These are phyloP conservation scores for Pascua guehoae DNA, from an alignment of 1,284 basidiomycete species.

Conservation along the genomic window DNA sequence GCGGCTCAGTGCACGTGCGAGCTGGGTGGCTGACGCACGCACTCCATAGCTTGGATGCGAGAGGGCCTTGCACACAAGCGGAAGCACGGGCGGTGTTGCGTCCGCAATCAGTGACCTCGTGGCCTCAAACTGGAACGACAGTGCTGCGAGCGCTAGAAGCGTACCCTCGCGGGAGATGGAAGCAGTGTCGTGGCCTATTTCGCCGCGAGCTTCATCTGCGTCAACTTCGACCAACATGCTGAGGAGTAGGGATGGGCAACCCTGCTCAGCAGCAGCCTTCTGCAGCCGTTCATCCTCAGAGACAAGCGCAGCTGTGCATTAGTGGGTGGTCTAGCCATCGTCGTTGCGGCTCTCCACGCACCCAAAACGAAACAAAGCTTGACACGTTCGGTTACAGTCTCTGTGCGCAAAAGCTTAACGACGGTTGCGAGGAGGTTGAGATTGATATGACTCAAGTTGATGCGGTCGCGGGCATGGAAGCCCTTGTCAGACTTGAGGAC, in stretches of 20 bases:
- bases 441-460: constrained; percentile 13
- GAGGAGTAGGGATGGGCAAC: constrained; percentile 28
- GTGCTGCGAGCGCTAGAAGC: constrained; percentile 64
- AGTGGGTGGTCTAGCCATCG: not conserved
- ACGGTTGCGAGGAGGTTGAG: constrained; percentile 28
- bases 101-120: constrained; percentile 66
- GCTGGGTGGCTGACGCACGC: constrained; percentile 78
- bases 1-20: constrained; percentile 72
- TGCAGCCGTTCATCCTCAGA: constrained; percentile 66
- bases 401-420: constrained; percentile 30
- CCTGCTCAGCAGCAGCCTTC: constrained; percentile 35
- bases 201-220: constrained; percentile 59
- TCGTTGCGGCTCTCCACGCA: constrained; percentile 33
- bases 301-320: constrained; percentile 61
- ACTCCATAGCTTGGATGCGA: constrained; percentile 66
- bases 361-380: constrained; percentile 66
- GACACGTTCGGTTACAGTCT: constrained; percentile 35
- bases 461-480: constrained; percentile 14
- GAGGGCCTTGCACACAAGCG: constrained; percentile 58
- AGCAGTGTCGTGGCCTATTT: constrained; percentile 44
- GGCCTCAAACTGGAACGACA: constrained; percentile 66
- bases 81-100: constrained; percentile 52
- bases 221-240: constrained; percentile 35
- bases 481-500: constrained; percentile 37
- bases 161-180: constrained; percentile 55